Conservation (phyloP, 2,329 filamentous ascomycete species). For the Aspergillus sp. region DNA sequence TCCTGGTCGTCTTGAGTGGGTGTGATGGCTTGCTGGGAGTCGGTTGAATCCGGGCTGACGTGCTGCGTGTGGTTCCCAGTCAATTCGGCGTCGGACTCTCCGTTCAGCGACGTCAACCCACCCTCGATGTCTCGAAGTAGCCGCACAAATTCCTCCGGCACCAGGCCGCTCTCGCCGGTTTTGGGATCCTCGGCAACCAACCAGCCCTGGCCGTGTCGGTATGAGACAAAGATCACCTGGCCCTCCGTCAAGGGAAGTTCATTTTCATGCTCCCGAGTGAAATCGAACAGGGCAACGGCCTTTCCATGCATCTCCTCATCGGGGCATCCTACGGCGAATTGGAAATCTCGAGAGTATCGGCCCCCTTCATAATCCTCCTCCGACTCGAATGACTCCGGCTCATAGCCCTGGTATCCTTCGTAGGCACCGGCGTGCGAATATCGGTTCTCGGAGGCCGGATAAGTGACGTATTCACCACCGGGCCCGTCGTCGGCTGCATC, state of each 20-base stretch:
- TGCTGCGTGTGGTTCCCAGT: slow-evolving; percentile 51
- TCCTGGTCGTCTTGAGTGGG: slow-evolving; percentile 29
- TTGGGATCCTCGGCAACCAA: slow-evolving; percentile 94
- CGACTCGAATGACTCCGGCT: slow-evolving; percentile 35
- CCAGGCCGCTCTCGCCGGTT: slow-evolving; percentile 88
- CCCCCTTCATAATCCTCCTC: slow-evolving; percentile 58
- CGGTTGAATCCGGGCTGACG: slow-evolving; percentile 55
- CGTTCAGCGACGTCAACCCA: slow-evolving; percentile 70
- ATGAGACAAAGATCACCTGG: slow-evolving; percentile 94
- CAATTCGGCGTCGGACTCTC: slow-evolving; percentile 47
- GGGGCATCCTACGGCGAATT: slow-evolving; percentile 90
- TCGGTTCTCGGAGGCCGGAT: slow-evolving; percentile 64
- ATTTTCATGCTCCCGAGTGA: slow-evolving; percentile 93
- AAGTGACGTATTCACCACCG: slow-evolving; percentile 78
- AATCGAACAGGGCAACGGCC: slow-evolving; percentile 92
- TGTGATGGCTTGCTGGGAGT: slow-evolving; percentile 31
- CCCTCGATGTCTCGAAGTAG: slow-evolving; percentile 91
- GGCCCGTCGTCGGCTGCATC: slow-evolving; percentile 62
- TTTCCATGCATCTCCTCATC: slow-evolving; percentile 98
- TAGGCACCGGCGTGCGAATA: slow-evolving; percentile 52
- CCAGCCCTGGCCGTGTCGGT: slow-evolving; percentile 95
- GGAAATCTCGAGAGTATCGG: slow-evolving; percentile 85
- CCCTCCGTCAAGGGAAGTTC: slow-evolving; percentile 90
- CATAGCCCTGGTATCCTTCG: slow-evolving; percentile 40
- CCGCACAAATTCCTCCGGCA: slow-evolving; percentile 94